Percentiles rank a stretch among this genome's conserved stretches.
Evolutionary conservation across 768 basidiomycete genomes (phyloP).

Genomic region (Leccinum arenicola): DNA sequence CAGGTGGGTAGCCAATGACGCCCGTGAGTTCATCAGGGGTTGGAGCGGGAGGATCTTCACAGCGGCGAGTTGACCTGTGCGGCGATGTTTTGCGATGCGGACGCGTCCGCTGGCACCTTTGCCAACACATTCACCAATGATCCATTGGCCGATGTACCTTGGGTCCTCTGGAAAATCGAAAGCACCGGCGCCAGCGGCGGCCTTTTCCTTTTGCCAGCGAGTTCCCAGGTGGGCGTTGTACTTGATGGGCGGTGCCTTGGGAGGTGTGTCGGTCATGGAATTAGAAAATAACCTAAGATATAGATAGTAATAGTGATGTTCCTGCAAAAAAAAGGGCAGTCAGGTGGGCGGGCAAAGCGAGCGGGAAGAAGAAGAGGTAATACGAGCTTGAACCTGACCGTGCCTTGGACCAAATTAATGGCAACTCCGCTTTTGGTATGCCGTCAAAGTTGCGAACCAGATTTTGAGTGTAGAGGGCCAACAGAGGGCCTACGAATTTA

Average conservation of each 20-base stretch:
- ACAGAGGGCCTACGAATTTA: background rate
- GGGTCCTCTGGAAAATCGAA: slow-evolving; percentile 87
- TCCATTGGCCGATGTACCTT: slow-evolving; percentile 85
- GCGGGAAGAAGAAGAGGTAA: slow-evolving; percentile 10
- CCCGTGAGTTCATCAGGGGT: slow-evolving; percentile 69
- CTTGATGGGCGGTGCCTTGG: slow-evolving; percentile 68
- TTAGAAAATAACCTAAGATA: background rate
- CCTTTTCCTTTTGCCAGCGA: slow-evolving; percentile 87
- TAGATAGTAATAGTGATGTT: slow-evolving; percentile 21
- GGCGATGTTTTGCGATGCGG: slow-evolving; percentile 84
- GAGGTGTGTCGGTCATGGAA: slow-evolving; percentile 48
- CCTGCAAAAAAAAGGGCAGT: background rate
- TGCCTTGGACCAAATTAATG: background rate
- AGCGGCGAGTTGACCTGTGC: slow-evolving; percentile 89
- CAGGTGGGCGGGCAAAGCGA: background rate
- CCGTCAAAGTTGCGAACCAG: background rate
- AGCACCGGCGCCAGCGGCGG: slow-evolving; percentile 68
- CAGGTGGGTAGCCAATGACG: slow-evolving; percentile 60
- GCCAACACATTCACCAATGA: slow-evolving; percentile 90
- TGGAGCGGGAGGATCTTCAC: slow-evolving; percentile 92
- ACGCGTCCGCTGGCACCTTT: slow-evolving; percentile 94
- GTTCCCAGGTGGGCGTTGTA: slow-evolving; percentile 71
- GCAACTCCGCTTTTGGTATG: background rate
- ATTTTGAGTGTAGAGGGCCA: no score
- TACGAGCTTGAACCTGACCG: background rate